These are phyloP conservation scores for Microdochium bolleyi DNA, from an alignment of 2,329 filamentous ascomycete species.

Conservation along the genomic window DNA sequence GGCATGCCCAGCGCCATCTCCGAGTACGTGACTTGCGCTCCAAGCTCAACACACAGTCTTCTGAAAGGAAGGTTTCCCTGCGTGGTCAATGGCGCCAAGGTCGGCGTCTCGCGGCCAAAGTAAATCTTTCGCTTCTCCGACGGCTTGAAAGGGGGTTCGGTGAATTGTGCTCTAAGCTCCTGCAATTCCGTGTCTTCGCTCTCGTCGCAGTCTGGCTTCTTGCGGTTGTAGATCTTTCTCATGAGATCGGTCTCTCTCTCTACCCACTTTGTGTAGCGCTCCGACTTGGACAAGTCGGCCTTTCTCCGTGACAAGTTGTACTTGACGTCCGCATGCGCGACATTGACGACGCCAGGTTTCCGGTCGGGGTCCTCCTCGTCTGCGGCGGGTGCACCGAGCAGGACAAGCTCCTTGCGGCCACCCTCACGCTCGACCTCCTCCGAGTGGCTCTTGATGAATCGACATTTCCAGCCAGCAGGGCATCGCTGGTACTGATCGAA, in stretches of 20 bases:
- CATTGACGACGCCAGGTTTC: constrained; percentile 65
- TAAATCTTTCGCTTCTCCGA: constrained; percentile 93
- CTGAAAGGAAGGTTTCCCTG: constrained; percentile 96
- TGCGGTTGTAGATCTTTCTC: constrained; percentile 38
- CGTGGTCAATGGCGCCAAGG: constrained; percentile 90
- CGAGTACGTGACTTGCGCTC: constrained; percentile 90
- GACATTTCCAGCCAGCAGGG: constrained; percentile 85
- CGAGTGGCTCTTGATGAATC: constrained; percentile 82
- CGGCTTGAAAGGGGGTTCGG: constrained; percentile 79
- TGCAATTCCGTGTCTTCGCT: constrained; percentile 28
- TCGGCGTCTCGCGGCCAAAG: constrained; percentile 87
- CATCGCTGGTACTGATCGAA: constrained; percentile 72
- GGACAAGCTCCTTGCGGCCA: constrained; percentile 72
- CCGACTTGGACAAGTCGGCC: constrained; percentile 62
- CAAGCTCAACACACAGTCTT: constrained; percentile 79
- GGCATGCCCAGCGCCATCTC: constrained; percentile 96
- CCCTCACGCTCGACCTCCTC: constrained; percentile 70
- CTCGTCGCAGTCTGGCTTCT: constrained; percentile 29
- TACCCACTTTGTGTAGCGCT: constrained; percentile 71
- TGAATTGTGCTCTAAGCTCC: constrained; percentile 71
- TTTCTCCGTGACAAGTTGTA: constrained; percentile 68
- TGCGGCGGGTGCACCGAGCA: constrained; percentile 31
- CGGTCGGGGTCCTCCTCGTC: constrained; percentile 15
- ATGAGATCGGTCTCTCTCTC: constrained; percentile 51
- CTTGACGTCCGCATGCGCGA: constrained; percentile 63